These are phyloP conservation scores for Fraxinus sp. DNA, from an alignment of 305 asterid genomes.

Conservation along the genomic window DNA sequence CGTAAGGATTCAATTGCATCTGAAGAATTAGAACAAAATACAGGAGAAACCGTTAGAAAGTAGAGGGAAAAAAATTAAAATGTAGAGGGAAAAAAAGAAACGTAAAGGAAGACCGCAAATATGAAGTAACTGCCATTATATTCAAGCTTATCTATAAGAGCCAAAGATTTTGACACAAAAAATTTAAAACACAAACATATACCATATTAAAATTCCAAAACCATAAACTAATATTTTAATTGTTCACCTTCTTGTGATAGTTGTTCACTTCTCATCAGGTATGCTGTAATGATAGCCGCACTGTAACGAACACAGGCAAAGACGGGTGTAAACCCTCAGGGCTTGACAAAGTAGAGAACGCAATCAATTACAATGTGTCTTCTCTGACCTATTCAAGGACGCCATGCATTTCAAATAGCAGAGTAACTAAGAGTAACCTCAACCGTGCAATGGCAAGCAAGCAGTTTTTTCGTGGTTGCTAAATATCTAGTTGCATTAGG, in stretches of 20 bases:
- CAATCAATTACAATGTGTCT: constrained; percentile 36
- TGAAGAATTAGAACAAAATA: constrained; percentile 30
- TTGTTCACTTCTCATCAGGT: constrained; percentile 92
- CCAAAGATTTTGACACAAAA: constrained; percentile 18
- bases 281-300: constrained; percentile 87
- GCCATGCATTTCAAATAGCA: not conserved
- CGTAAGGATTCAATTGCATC: constrained; percentile 87
- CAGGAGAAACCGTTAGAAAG: constrained; percentile 1
- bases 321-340: constrained; percentile 59
- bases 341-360: constrained; percentile 45
- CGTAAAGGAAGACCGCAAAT: constrained; percentile 8
- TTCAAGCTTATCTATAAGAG: constrained; percentile 17
- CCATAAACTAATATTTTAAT: constrained; percentile 22
- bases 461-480: not conserved
- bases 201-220: constrained; percentile 21
- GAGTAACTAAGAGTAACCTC: not conserved
- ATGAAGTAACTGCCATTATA: not conserved
- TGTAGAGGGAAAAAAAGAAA: constrained; percentile 12
- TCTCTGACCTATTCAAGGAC: constrained; percentile 24
- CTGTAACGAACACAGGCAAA: constrained; percentile 75
- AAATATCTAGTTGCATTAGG: not conserved
- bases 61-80: constrained; percentile 3
- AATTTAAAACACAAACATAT: constrained; percentile 15
- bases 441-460: not conserved
- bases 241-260: constrained; percentile 80